Base-by-base conservation (phyloP, 306 rosid genomes). In the Mucuna pruriens region DNA sequence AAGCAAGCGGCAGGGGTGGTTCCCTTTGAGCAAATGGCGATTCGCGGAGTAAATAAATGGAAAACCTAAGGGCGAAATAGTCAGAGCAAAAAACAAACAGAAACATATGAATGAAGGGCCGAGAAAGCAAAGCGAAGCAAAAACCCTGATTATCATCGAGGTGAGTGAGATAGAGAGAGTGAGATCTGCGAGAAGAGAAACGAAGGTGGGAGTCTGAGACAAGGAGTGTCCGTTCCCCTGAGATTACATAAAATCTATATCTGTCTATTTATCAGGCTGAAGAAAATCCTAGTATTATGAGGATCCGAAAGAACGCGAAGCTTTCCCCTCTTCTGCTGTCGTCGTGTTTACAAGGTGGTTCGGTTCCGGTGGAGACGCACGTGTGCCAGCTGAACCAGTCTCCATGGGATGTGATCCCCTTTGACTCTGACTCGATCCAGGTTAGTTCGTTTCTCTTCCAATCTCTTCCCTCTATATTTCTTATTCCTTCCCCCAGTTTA, bases 401-500 rank as follows among this genome's bases (percentile, higher is more conserved):
- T 4, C 92, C 97, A 8, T 95, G 99, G 99, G 99, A 95, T 85
- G 90, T 88, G 85, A 85, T 83, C 87, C 85, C 90, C 81, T 86
- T 90, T 74, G 81, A 66, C 34, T 79, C 80, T 11, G 80, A 80
- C 85, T 77, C 84, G 3, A 39, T 71, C 85, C 88, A 89, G 95
- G 97, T 95, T 77, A 63, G 65, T 95, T 77, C 68, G 65, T 63
- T 10, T 1, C 74, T 74, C 84, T 49, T 34, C 26, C 69, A 33
- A 36, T 62, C 84, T 78, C 67, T 48, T 45, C 25, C 16, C 17
- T 61, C 48, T 71, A 20, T 26, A 48, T 16, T 67, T 65, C 15
- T 1, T 15, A 26, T 69, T 68, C 64, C 40, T 65, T 57, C 20
- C 12, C 1, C 10, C 13, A 48, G n/a, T 12, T 42, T 83, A 88